These are phyloP conservation scores for Rhodotorula taiwanensis DNA, from an alignment of 768 basidiomycete species.

Conservation along the genomic window DNA sequence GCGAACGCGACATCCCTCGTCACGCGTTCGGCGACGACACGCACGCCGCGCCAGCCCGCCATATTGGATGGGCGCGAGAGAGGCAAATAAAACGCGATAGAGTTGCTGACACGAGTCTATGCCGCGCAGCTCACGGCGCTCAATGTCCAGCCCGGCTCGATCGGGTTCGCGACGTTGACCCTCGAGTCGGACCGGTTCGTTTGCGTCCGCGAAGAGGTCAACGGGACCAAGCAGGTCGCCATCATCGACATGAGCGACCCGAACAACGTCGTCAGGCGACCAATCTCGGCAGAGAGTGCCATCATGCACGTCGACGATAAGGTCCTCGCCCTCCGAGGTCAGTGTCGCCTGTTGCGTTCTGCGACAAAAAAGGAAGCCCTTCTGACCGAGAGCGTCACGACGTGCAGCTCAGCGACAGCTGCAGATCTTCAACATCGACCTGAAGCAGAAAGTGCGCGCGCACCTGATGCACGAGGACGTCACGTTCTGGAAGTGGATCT, in stretches of 20 bases:
- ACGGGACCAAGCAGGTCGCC: constrained; percentile 94
- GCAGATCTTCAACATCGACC: constrained; percentile 96
- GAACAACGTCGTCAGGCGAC: constrained; percentile 90
- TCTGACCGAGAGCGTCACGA: neutral
- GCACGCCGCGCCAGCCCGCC: neutral
- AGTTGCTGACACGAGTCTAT: too few species aligned
- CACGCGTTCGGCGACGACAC: constrained; percentile 1
- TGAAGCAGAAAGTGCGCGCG: constrained; percentile 95
- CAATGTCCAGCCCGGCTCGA: constrained; percentile 91
- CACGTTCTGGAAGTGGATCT: constrained; percentile 97
- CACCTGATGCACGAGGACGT: constrained; percentile 83
- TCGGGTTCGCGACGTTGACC: constrained; percentile 93
- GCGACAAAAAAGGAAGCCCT: too few species aligned
- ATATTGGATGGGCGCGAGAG: neutral
- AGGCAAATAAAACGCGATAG: too few species aligned
- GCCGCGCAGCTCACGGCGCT: constrained; percentile 74
- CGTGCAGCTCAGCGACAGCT: constrained; percentile 76
- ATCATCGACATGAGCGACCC: constrained; percentile 96
- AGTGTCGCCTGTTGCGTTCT: constrained; percentile 26
- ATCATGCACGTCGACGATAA: constrained; percentile 97
- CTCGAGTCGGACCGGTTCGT: constrained; percentile 98
- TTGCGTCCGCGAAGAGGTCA: constrained; percentile 87
- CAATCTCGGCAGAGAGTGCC: constrained; percentile 96
- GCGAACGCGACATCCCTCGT: too few species aligned
- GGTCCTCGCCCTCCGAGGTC: constrained; percentile 90